Evolutionary conservation across 2,329 filamentous ascomycete genomes (phyloP).

Genomic region (Fusarium transvaalense): DNA sequence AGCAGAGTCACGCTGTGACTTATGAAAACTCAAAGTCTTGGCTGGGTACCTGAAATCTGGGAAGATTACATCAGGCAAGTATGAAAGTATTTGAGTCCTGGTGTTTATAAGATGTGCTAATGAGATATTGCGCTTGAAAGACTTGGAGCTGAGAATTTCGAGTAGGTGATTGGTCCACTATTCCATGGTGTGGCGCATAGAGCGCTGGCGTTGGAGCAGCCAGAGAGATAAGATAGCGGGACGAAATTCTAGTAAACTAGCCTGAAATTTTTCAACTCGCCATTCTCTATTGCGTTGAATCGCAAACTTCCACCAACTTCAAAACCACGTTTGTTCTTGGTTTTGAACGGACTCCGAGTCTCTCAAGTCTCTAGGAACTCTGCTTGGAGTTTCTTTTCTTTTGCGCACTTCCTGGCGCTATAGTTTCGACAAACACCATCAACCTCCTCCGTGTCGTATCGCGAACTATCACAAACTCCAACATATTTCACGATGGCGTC

Average conservation of each 20-base stretch:
- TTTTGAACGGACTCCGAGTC: not conserved
- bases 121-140: not conserved
- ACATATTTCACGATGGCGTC: conserved; percentile 73
- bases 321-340: not conserved
- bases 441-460: not conserved
- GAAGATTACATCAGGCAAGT: not conserved
- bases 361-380: not conserved
- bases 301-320: not conserved
- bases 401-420: not conserved
- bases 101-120: not conserved
- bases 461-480: not conserved
- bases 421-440: too few species aligned
- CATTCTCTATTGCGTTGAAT: not conserved
- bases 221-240: not conserved
- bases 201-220: not conserved
- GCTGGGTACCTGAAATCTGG: too few species aligned
- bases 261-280: conserved; percentile 1
- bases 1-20: not conserved
- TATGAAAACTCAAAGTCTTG: too few species aligned
- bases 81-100: not conserved
- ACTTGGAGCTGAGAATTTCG: not conserved
- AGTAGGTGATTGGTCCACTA: not conserved
- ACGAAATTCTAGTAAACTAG: conserved; percentile 3
- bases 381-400: not conserved
- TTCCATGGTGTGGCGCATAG: not conserved